Conservation (phyloP, 2,329 filamentous ascomycete species). For the Clonostachys byssicola region DNA sequence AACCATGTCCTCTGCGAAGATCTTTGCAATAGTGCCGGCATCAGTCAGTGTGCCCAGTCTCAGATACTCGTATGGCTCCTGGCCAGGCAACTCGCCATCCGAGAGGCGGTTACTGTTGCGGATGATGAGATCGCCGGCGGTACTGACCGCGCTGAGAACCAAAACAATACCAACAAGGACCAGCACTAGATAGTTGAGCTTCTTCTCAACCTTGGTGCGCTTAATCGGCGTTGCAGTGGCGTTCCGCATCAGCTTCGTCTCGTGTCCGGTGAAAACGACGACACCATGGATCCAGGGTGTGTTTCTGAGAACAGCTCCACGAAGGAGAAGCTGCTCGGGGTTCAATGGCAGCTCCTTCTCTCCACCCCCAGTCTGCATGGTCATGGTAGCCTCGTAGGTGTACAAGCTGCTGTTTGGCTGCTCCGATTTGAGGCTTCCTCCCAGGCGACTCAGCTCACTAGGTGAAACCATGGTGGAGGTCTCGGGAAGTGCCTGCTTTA, state of each 20-base stretch:
- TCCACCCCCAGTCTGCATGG: slow-evolving; percentile 82
- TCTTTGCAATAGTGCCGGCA: slow-evolving; percentile 54
- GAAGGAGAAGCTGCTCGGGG: slow-evolving; percentile 87
- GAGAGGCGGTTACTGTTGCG: slow-evolving; percentile 57
- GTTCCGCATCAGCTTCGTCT: slow-evolving; percentile 98
- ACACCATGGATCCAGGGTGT: slow-evolving; percentile 96
- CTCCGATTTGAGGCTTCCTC: slow-evolving; percentile 85
- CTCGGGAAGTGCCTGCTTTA: slow-evolving; percentile 95
- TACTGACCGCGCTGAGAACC: slow-evolving; percentile 81
- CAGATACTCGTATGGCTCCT: slow-evolving; percentile 51
- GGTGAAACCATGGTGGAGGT: slow-evolving; percentile 84
- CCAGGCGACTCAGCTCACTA: slow-evolving; percentile 78
- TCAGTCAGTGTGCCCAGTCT: slow-evolving; percentile 57
- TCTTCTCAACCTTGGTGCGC: slow-evolving; percentile 89
- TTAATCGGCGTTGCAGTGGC: slow-evolving; percentile 97
- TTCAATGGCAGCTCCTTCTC: slow-evolving; percentile 89
- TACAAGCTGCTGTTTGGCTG: slow-evolving; percentile 98
- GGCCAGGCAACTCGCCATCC: slow-evolving; percentile 31
- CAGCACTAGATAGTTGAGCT: slow-evolving; percentile 90
- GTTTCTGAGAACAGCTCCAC: slow-evolving; percentile 90
- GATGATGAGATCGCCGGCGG: slow-evolving; percentile 82
- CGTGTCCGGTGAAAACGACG: slow-evolving; percentile 89
- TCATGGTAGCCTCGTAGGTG: slow-evolving; percentile 95
- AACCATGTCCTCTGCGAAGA: slow-evolving; percentile 91
- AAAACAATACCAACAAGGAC: slow-evolving; percentile 84